Base-by-base conservation (phyloP, 345 rosid genomes). In the Lepidium didymum region DNA sequence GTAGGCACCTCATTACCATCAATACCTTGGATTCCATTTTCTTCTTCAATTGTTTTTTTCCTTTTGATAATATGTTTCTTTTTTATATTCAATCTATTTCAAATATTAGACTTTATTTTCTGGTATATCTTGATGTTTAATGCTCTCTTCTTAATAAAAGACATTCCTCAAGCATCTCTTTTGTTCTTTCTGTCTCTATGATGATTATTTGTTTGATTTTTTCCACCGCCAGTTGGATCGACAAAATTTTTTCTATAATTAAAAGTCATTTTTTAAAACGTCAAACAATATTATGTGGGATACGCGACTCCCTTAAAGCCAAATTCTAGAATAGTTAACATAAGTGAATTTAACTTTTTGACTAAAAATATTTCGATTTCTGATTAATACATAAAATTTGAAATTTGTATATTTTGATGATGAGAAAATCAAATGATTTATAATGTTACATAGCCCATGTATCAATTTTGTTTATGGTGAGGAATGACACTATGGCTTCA, bases 1-100 rank as follows among this genome's bases (percentile, higher is more conserved):
- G 12, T 38, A 53, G 43, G 52, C 71, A 73, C 70, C 57, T 67
- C 63, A 68, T 68, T 61, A 29, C 45, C 4, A 74, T 27, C 60
- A 65, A 53, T 56, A 18, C 74, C 45, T 74, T 62, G 78, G 78
- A 74, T 74, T 74, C 78, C 73, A 55, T 68, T 74, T 52, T 52
- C 15, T 50, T 15, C 31, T 49, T 40, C 50, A 37, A 29, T 45
- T 12, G 21, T 55, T 56, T 38, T 34, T 42, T 19, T 21, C n/a
- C 21, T 67, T 42, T 52, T 67, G 14, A n/a, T 40, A 33, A 25
- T 62, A 12, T 13, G 29, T 13, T 46, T 43, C 41, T 71, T 71
- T 71, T 36, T 47, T 7, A 62, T 72, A n/a, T n/a, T n/a, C n/a
- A 25, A 16, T 46, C 12, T 34, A 8, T 64, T 73, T 37, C 2